These are phyloP conservation scores for Jamesozyma lodderae DNA, from an alignment of 805 yeast genomes.

Conservation along the genomic window DNA sequence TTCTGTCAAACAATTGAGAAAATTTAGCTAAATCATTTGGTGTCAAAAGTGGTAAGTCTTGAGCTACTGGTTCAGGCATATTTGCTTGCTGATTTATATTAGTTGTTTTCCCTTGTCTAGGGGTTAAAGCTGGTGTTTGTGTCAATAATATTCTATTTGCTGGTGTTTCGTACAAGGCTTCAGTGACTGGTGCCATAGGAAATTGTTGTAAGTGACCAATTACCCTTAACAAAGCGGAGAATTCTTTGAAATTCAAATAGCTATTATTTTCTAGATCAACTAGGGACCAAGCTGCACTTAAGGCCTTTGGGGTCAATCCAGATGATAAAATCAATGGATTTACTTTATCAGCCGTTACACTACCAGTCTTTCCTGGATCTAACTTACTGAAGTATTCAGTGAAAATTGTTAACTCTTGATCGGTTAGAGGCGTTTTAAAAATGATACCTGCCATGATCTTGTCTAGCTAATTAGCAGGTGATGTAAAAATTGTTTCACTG, in stretches of 20 bases:
- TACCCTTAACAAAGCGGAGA: slow-evolving; percentile 76
- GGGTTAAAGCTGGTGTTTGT: not conserved
- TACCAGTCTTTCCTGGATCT: slow-evolving; percentile 69
- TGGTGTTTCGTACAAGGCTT: slow-evolving; percentile 30
- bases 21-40: slow-evolving; percentile 54
- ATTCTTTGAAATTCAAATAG: slow-evolving; percentile 67
- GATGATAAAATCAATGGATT: slow-evolving; percentile 75
- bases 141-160: slow-evolving; percentile 4
- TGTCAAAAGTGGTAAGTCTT: slow-evolving; percentile 40
- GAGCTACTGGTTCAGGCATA: not conserved
- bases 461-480: too few species aligned
- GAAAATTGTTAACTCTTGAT: slow-evolving; percentile 69
- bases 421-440: slow-evolving; percentile 37
- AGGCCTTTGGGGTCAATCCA: slow-evolving; percentile 63
- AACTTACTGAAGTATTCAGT: slow-evolving; percentile 69
- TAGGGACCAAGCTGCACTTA: slow-evolving; percentile 87
- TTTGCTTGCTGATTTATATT: too few species aligned
- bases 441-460: slow-evolving; percentile 18
- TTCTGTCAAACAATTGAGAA: slow-evolving; percentile 60
- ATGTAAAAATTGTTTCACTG: too few species aligned
- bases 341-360: slow-evolving; percentile 80
- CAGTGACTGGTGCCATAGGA: slow-evolving; percentile 35
- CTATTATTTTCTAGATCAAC: slow-evolving; percentile 83
- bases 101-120: not conserved
- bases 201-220: slow-evolving; percentile 82